Base-by-base conservation (phyloP, 2,329 filamentous ascomycete genomes). In the Dactylonectria estremocensis region DNA sequence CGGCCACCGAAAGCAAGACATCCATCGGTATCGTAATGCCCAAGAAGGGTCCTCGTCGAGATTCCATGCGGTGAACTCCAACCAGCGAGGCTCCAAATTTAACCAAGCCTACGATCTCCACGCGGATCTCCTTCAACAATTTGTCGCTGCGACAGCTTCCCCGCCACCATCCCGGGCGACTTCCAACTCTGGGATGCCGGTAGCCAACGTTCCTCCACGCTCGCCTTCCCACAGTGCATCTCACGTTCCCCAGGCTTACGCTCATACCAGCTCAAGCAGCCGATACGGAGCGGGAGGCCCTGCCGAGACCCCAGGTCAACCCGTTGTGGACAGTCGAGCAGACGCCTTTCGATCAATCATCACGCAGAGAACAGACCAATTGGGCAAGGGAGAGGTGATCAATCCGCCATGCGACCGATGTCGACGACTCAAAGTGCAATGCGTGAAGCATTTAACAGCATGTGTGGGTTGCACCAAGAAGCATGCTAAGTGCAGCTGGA, bases 381-480 rank as follows among this genome's bases (percentile, higher is more conserved):
- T 97, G 3, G 85, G 88, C 54, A 91, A 93, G 54, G 93, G 93
- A 3, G 92, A 94, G 61, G 84, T 89, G 6, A 93, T 97, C 55
- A 81, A 89, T n/a, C 95, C 94, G 10, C 93, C 94, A 0, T 97
- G 94, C 77, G 95, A 97, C 78, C 87, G 94, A 43, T 97, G 94
- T 78, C 88, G 94, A 50, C 87, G 94, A 33, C 84, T 97, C 16
- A 91, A 93, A 71, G 93, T 95, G 82, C 90, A 94, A 65, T 97
- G 94, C 69, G 84, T 95, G 54, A 97, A 97, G 81, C 93, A 97
- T 69, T 84, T 96, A 45, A 97, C 94, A 0, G 93, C 94, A 9
- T 97, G 95, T 77, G 90, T 92, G 79, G 94, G 93, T 22, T 97
- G 94, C 79, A 97, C 94, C 0, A 95, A 93, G 79, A 97, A 97